Percentiles rank a stretch among this genome's conserved stretches.
Conservation (phyloP, 257 asterid species). For the Perilla frutescens region DNA sequence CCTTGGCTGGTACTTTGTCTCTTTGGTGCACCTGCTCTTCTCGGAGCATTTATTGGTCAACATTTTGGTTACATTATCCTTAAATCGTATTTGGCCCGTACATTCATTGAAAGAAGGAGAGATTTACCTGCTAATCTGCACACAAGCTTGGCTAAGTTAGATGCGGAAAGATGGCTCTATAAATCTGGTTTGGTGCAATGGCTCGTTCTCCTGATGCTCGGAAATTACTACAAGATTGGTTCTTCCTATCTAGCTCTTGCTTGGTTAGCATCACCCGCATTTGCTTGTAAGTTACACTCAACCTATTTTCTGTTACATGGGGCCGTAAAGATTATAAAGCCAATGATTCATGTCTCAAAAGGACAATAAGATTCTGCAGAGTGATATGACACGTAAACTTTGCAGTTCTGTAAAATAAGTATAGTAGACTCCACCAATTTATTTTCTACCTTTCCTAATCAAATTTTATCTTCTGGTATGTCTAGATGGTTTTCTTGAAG, state of each 20-base stretch:
- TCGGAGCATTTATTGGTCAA: conserved; percentile 91
- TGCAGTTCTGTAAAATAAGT: neutral
- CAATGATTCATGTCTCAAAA: neutral
- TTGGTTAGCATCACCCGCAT: conserved; percentile 92
- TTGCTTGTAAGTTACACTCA: conserved; percentile 80
- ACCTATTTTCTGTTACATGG: conserved; percentile 2
- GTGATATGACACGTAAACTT: neutral
- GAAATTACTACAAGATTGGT: conserved; percentile 75
- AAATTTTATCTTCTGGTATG: conserved; percentile 43
- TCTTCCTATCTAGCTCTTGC: conserved; percentile 78
- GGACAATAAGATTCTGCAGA: neutral
- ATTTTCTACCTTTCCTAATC: conserved; percentile 20
- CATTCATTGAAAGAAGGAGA: conserved; percentile 46
- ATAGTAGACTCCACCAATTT: conserved; percentile 14
- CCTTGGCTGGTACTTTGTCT: conserved; percentile 84
- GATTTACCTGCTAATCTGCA: conserved; percentile 54
- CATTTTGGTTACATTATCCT: conserved; percentile 74
- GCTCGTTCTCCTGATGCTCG: conserved; percentile 70
- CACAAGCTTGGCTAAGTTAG: conserved; percentile 74
- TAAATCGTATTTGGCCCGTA: conserved; percentile 52
- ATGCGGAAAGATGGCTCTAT: conserved; percentile 94
- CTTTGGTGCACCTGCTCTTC: conserved; percentile 88
- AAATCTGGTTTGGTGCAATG: conserved; percentile 89
- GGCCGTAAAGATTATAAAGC: neutral
- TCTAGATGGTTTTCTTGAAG: conserved; percentile 96